Evolutionary conservation across 257 asterid genomes (phyloP).

Genomic region (Jasminum sambac): DNA sequence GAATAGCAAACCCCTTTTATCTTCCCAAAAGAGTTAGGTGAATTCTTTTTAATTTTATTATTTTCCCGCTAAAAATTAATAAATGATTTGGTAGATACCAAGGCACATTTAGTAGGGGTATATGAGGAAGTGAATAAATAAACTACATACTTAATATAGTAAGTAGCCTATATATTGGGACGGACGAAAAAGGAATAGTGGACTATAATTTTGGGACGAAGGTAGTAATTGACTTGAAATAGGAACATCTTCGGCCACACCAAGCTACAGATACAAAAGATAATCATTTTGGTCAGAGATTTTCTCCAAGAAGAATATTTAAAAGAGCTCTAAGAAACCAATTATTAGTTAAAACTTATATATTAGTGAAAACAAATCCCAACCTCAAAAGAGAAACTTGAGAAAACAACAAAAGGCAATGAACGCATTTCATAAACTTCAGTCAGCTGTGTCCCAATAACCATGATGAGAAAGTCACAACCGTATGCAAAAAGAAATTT

Average conservation of each 20-base stretch:
- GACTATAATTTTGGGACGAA: no score
- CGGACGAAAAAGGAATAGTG: no score
- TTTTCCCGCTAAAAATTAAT: no score
- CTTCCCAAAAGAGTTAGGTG: no score
- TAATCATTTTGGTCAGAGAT: neutral
- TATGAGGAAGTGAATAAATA: no score
- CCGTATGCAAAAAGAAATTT: neutral
- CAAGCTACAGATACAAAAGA: neutral
- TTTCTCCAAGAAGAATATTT: neutral
- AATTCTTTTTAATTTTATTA: no score
- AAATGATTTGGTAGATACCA: no score
- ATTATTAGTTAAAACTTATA: neutral
- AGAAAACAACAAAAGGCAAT: neutral
- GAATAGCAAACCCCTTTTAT: no score
- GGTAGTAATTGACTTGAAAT: slow-evolving; percentile 28
- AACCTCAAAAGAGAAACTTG: neutral
- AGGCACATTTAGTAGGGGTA: no score
- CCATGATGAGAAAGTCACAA: neutral
- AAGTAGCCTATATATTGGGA: no score
- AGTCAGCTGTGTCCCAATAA: neutral
- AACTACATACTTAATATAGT: no score
- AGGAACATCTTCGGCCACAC: neutral
- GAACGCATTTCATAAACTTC: neutral
- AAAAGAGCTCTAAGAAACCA: neutral
- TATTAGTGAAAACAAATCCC: neutral